Percentiles rank a stretch among this genome's conserved stretches.
Evolutionary conservation across 169 alveolate species (phyloP).

Genomic region (Cystoisospora suis): DNA sequence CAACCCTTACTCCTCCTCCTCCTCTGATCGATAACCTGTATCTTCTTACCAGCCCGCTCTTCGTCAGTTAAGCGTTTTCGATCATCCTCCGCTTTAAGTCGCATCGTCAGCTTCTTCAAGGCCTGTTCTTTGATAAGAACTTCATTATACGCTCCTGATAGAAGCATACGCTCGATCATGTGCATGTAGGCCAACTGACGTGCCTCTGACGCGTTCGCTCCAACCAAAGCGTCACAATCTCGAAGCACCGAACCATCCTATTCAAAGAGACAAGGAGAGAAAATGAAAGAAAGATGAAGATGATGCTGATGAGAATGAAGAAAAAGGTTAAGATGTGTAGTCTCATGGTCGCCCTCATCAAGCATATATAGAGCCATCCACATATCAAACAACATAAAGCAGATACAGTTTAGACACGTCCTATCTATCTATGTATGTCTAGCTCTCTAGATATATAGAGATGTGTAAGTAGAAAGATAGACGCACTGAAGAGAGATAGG

Average conservation of each 20-base stretch:
- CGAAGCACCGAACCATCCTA: slow-evolving; percentile 57
- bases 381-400: too few species aligned
- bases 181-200: slow-evolving; percentile 52
- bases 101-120: slow-evolving; percentile 45
- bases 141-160: slow-evolving; percentile 51
- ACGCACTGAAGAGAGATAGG: background rate
- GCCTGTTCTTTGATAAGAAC: slow-evolving; percentile 46
- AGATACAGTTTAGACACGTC: too few species aligned
- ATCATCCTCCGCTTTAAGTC: slow-evolving; percentile 60
- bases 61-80: slow-evolving; percentile 54
- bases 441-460: background rate
- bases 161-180: slow-evolving; percentile 59
- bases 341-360: too few species aligned
- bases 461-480: too few species aligned
- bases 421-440: background rate
- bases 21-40: background rate
- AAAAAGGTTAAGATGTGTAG: background rate
- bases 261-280: background rate
- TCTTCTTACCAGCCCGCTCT: slow-evolving; percentile 29
- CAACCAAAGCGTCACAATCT: slow-evolving; percentile 58
- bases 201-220: slow-evolving; percentile 53
- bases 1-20: background rate
- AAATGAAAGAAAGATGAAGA: background rate
- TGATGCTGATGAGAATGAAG: background rate
- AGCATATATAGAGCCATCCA: too few species aligned